Evolutionary conservation across 169 alveolate species (phyloP).

Genomic region (Cryptosporidium bovis): DNA sequence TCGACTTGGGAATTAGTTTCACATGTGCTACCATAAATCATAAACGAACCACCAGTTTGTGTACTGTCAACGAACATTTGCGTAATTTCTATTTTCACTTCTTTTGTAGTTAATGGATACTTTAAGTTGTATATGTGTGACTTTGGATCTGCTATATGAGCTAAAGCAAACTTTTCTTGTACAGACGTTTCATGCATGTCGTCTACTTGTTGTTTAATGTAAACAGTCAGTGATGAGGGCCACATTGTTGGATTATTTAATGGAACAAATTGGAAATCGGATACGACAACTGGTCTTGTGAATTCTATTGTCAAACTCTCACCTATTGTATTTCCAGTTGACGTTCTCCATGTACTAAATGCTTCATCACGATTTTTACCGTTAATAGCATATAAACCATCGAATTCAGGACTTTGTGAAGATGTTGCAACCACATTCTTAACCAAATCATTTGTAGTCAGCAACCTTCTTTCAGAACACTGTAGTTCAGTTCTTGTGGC

Average conservation of each 20-base stretch:
- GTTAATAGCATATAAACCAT: conserved; percentile 80
- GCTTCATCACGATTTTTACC: conserved; percentile 82
- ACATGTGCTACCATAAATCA: conserved; percentile 65
- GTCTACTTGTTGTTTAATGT: conserved; percentile 64
- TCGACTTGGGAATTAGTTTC: not conserved
- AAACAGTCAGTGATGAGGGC: conserved; percentile 77
- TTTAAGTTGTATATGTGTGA: conserved; percentile 38
- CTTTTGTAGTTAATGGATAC: conserved; percentile 51
- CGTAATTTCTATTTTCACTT: conserved; percentile 49
- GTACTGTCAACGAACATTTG: conserved; percentile 72
- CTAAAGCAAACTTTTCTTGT: conserved; percentile 66
- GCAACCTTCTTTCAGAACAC: conserved; percentile 56
- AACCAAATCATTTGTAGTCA: conserved; percentile 75
- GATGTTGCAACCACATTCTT: conserved; percentile 79
- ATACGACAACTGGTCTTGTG: conserved; percentile 79
- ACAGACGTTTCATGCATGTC: conserved; percentile 67
- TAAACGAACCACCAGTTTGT: conserved; percentile 73
- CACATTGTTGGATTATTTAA: conserved; percentile 76
- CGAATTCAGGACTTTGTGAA: conserved; percentile 78
- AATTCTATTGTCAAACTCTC: conserved; percentile 80
- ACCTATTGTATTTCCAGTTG: conserved; percentile 78
- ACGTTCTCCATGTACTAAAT: conserved; percentile 80
- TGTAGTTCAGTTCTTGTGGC: conserved; percentile 31
- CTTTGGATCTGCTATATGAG: conserved; percentile 57
- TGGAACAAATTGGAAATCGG: conserved; percentile 80